A percentile compares a stretch with the other conserved stretches of the same genome.
Evolutionary conservation across 2,329 filamentous ascomycete species (phyloP).

Genomic region (Phaeomoniella chlamydospora): DNA sequence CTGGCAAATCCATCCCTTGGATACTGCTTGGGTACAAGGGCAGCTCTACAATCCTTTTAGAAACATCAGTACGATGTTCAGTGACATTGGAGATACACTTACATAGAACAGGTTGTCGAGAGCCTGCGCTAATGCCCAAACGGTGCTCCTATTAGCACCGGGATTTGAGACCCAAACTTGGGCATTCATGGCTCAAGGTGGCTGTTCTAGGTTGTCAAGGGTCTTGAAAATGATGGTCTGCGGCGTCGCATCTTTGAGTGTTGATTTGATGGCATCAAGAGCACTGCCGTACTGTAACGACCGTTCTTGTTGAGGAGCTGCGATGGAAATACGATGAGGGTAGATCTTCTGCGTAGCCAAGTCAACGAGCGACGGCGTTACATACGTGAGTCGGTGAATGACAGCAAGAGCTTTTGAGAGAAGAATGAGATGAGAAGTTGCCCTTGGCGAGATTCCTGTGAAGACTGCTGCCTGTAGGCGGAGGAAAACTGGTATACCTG

Average conservation of each 20-base stretch:
- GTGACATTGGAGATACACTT: too few species aligned
- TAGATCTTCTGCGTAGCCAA: slow-evolving; percentile 81
- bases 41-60: too few species aligned
- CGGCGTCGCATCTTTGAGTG: neutral
- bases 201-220: neutral
- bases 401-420: slow-evolving; percentile 55
- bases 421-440: slow-evolving; percentile 62
- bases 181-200: neutral
- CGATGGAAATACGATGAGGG: slow-evolving; percentile 64
- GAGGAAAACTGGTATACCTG: slow-evolving; percentile 77
- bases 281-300: slow-evolving; percentile 92
- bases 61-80: too few species aligned
- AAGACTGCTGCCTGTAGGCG: slow-evolving; percentile 75
- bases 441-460: slow-evolving; percentile 60
- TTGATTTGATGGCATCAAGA: slow-evolving; percentile 42
- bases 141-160: too few species aligned
- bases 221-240: neutral
- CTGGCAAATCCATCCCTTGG: too few species aligned
- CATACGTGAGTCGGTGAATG: slow-evolving; percentile 65
- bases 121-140: too few species aligned
- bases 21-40: too few species aligned
- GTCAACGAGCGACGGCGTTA: slow-evolving; percentile 69
- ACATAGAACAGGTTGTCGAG: too few species aligned
- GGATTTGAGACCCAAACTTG: too few species aligned
- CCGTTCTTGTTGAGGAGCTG: slow-evolving; percentile 56